Evolutionary conservation across 352 stramenopile genomes (phyloP).

Genomic region (Thalassiosira sp.): DNA sequence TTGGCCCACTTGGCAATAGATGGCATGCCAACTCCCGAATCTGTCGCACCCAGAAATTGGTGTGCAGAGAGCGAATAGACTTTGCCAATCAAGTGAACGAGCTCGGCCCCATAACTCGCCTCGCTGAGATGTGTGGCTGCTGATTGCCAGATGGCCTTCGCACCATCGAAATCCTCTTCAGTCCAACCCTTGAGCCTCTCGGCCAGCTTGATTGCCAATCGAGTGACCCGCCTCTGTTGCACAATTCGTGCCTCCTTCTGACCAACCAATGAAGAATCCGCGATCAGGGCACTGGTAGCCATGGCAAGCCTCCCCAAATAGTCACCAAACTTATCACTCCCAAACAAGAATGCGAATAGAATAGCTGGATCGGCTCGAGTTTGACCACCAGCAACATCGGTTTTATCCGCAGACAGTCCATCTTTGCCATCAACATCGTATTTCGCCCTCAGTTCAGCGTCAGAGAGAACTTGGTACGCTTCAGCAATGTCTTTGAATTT

Average conservation of each 20-base stretch:
- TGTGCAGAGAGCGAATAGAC: constrained; percentile 64
- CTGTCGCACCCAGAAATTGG: constrained; percentile 64
- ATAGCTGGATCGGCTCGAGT: constrained; percentile 78
- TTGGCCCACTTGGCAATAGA: constrained; percentile 69
- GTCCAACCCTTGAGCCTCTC: constrained; percentile 51
- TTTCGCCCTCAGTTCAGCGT: constrained; percentile 71
- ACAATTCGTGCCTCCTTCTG: constrained; percentile 58
- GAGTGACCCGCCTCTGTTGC: constrained; percentile 64
- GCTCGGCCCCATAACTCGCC: constrained; percentile 68
- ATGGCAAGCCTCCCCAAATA: constrained; percentile 83
- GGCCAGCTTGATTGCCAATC: constrained; percentile 70
- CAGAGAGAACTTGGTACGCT: constrained; percentile 85
- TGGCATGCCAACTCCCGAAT: constrained; percentile 73
- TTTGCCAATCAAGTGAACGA: constrained; percentile 67
- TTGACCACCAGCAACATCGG: constrained; percentile 41
- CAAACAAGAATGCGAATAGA: constrained; percentile 87
- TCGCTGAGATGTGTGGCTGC: constrained; percentile 52
- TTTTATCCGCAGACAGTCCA: constrained; percentile 70
- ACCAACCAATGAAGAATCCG: constrained; percentile 71
- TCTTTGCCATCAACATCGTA: constrained; percentile 54
- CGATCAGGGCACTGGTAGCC: constrained; percentile 72
- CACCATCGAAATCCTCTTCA: constrained; percentile 56
- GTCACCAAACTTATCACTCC: constrained; percentile 84
- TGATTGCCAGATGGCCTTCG: constrained; percentile 53
- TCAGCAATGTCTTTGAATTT: constrained; percentile 85